These are phyloP conservation scores for Purshia tridentata DNA, from an alignment of 306 rosid species.

Conservation along the genomic window DNA sequence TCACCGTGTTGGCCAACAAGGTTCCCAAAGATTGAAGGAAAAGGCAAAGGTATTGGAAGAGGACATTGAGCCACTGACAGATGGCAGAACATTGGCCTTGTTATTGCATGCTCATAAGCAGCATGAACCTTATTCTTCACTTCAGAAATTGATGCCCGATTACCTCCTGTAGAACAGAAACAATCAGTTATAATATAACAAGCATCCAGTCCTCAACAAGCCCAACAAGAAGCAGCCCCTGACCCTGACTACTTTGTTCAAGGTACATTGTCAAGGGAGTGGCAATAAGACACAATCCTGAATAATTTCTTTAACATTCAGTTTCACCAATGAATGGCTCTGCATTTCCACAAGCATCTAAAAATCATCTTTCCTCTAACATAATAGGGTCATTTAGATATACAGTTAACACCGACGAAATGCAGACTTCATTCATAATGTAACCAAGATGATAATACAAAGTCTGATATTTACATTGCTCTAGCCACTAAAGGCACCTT, in stretches of 20 bases:
- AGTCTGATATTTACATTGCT: neutral
- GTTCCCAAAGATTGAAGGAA: constrained; percentile 75
- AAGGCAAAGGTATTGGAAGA: constrained; percentile 86
- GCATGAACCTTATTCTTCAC: constrained; percentile 51
- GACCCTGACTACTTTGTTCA: neutral
- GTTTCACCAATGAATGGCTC: neutral
- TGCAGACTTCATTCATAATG: neutral
- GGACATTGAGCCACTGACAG: constrained; percentile 71
- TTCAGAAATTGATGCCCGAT: constrained; percentile 53
- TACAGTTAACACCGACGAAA: neutral
- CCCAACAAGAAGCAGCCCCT: neutral
- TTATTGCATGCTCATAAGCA: constrained; percentile 47
- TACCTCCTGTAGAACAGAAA: constrained; percentile 45
- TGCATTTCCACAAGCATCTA: neutral
- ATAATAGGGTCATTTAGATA: neutral
- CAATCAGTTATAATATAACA: neutral
- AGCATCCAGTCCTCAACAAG: neutral
- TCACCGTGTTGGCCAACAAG: constrained; percentile 67
- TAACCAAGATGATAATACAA: neutral
- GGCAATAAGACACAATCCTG: neutral
- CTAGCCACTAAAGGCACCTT: constrained; percentile 2
- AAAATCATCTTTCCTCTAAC: neutral
- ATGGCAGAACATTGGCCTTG: constrained; percentile 73
- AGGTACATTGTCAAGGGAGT: neutral
- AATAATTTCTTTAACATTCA: neutral